These are phyloP conservation scores for Erodium texanum DNA, from an alignment of 441 rosid genomes.

Conservation along the genomic window DNA sequence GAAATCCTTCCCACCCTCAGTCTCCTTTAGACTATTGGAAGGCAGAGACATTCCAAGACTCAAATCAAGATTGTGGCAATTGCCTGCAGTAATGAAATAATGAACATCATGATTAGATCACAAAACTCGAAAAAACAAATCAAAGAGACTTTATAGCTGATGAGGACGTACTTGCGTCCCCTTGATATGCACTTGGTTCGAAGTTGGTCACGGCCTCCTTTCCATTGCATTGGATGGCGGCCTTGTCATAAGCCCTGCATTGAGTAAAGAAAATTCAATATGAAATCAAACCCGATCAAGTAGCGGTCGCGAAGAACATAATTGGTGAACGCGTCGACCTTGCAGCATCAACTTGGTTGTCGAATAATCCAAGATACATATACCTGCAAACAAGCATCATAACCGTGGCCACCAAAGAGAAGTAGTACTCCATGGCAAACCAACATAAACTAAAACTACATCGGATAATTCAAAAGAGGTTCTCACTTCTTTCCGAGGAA, in stretches of 20 bases:
- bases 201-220: conserved; percentile 10
- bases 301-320: not conserved
- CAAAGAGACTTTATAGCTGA: not conserved
- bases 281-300: not conserved
- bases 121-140: not conserved
- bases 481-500: conserved; percentile 44
- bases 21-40: too few relatives aligned
- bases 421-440: not conserved
- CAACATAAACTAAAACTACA: not conserved
- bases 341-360: not conserved
- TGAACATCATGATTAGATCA: not conserved
- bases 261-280: not conserved
- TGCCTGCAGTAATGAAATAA: conserved; percentile 10
- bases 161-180: conserved; percentile 18
- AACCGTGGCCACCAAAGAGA: not conserved
- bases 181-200: conserved; percentile 17
- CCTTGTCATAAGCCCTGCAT: not conserved
- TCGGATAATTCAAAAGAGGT: not conserved
- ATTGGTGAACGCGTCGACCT: not conserved
- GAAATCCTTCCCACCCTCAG: too few relatives aligned
- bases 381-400: not conserved
- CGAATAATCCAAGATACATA: not conserved
- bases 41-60: conserved; percentile 33
- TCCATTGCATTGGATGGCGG: not conserved
- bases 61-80: conserved; percentile 44